Percentiles rank a stretch among this genome's conserved stretches.
Evolutionary conservation across 192 early-diverging fungal species (phyloP).

Genomic region (Entomortierella beljakovae): DNA sequence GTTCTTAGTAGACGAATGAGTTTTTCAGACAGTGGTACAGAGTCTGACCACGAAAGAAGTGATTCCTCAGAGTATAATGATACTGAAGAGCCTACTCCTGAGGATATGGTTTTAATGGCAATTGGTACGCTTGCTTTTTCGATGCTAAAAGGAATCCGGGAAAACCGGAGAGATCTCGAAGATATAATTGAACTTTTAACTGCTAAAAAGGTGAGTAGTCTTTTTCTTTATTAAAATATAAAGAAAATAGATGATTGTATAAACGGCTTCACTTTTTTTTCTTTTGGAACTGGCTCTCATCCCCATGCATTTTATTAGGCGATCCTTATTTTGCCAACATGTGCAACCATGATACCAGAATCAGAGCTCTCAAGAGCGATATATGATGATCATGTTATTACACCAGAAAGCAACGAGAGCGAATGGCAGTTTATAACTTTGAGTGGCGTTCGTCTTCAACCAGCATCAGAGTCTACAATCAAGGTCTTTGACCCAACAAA

Average conservation of each 20-base stretch:
- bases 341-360: not conserved
- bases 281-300: not conserved
- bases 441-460: constrained; percentile 29
- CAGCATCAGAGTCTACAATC: constrained; percentile 17
- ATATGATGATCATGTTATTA: constrained; percentile 42
- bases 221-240: not conserved
- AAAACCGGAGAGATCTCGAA: constrained; percentile 1
- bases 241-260: constrained; percentile 3
- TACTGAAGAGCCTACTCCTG: not conserved
- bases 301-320: constrained; percentile 4
- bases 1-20: not conserved
- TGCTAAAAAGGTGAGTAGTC: not conserved
- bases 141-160: not conserved
- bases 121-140: not conserved
- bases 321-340: constrained; percentile 33
- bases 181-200: constrained; percentile 4
- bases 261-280: not conserved
- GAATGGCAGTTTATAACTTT: constrained; percentile 31
- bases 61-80: not conserved
- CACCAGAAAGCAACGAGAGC: constrained; percentile 21
- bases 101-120: not conserved
- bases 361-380: constrained; percentile 1
- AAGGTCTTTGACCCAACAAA: constrained; percentile 8
- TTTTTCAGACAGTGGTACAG: not conserved
- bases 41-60: not conserved